These are phyloP conservation scores for Hypomontagnella monticulosa DNA, from an alignment of 495 filamentous ascomycete genomes.

Conservation along the genomic window DNA sequence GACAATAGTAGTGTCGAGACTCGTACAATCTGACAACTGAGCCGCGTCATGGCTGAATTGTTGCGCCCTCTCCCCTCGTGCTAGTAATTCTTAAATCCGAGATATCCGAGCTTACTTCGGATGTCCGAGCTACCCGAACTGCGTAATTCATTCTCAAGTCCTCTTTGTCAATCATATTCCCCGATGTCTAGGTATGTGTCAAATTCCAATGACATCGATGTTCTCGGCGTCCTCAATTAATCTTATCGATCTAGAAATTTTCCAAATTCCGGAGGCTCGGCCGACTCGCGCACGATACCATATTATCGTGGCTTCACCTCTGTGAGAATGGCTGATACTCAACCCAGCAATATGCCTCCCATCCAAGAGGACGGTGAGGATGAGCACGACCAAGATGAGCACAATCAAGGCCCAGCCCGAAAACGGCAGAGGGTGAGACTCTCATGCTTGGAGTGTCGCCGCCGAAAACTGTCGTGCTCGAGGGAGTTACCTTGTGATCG, in stretches of 20 bases:
- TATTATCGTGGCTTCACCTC: constrained; percentile 22
- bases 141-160: constrained; percentile 22
- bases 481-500: constrained; percentile 62
- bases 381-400: constrained; percentile 37
- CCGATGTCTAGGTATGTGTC: constrained; percentile 34
- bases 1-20: too few relatives aligned
- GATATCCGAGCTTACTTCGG: constrained; percentile 21
- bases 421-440: constrained; percentile 61
- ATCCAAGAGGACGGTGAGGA: constrained; percentile 35
- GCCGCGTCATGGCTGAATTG: too few relatives aligned
- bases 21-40: too few relatives aligned
- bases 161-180: constrained; percentile 3
- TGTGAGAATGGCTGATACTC: constrained; percentile 26
- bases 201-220: background rate
- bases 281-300: constrained; percentile 26
- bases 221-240: constrained; percentile 11
- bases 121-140: constrained; percentile 30
- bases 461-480: constrained; percentile 62
- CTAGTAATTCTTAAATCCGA: constrained; percentile 9
- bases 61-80: too few relatives aligned
- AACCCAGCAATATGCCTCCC: constrained; percentile 27
- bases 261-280: constrained; percentile 20
- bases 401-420: constrained; percentile 49
- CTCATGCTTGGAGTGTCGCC: constrained; percentile 61
- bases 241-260: constrained; percentile 38